Base-by-base conservation (phyloP, 345 rosid genomes). In the Excoecaria cochinchinensis region DNA sequence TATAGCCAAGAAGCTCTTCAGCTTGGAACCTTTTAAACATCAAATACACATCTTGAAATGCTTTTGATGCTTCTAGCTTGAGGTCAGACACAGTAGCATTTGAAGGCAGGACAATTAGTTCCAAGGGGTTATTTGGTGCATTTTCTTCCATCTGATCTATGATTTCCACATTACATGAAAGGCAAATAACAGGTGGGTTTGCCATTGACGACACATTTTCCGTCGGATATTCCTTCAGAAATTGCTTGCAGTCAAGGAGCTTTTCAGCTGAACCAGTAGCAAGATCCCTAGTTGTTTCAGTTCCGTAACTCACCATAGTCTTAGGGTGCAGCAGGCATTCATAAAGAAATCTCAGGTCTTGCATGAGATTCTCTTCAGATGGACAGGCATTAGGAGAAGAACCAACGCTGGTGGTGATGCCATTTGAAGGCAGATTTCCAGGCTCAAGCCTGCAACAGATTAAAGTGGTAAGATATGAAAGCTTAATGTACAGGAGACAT, bases 211-310 rank as follows among this genome's bases (percentile, higher is more conserved):
- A 53, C 3, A 50, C 48, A 69, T 58, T 79, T 22, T 82, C 88
- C 31, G 70, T 79, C 44, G 73, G 71, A 73, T 89, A 90, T 67
- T 84, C 86, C 72, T 89, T 90, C 76, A 89, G 57, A 74, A 90
- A 90, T 77, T 89, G 90, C 87, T 90, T 90, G 89, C 95, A 89
- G 76, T 90, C 95, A 7, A 90, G 87, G n/a, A 90, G 84, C 73
- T 83, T 90, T 55, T 76, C 79, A 11, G 90, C 91, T 56, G 90
- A 84, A 44, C 74, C 82, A 36, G 72, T 68, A 8, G 76, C 76
- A 59, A 69, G 69, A 69, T 73, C 78, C 51, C 76, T 74, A 6
- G 74, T 78, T 40, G 71, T 25, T 25, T 84, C 87, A 59, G 75
- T 74, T 72, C 78, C 84, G 42, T 61, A 78, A 31, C 63, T 79